Conservation (phyloP, 805 yeast genomes). For the Candida tammaniensis region DNA sequence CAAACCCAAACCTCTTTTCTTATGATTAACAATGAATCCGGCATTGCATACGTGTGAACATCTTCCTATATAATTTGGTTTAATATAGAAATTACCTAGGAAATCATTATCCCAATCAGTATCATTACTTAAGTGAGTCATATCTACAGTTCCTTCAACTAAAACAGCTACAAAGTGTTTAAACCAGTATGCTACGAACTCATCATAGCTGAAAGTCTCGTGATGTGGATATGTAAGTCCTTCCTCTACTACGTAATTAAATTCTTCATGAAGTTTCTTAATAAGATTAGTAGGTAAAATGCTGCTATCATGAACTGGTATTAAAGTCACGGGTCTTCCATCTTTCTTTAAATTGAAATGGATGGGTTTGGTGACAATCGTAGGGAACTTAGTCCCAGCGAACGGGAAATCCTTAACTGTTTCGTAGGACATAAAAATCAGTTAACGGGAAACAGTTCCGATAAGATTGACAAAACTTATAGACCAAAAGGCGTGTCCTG, state of each 20-base stretch:
- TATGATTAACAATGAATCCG: slow-evolving; percentile 70
- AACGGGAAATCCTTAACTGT: slow-evolving; percentile 27
- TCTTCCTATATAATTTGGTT: slow-evolving; percentile 84
- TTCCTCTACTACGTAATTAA: slow-evolving; percentile 63
- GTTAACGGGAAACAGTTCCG: background rate
- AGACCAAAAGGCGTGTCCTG: too few relatives aligned
- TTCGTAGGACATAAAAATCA: slow-evolving; percentile 6
- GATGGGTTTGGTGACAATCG: slow-evolving; percentile 31
- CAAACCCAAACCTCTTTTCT: slow-evolving; percentile 60
- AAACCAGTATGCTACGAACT: slow-evolving; percentile 67
- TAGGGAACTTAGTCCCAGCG: slow-evolving; percentile 25
- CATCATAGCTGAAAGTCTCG: slow-evolving; percentile 37
- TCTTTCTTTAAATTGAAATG: slow-evolving; percentile 42
- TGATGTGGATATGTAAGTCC: slow-evolving; percentile 77
- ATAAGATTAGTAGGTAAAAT: slow-evolving; percentile 53
- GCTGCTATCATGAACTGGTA: slow-evolving; percentile 50
- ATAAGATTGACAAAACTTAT: too few relatives aligned
- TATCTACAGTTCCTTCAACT: slow-evolving; percentile 34
- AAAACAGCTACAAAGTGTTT: slow-evolving; percentile 63
- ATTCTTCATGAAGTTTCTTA: slow-evolving; percentile 44
- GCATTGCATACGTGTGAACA: slow-evolving; percentile 87
- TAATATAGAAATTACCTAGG: slow-evolving; percentile 75
- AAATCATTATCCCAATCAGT: slow-evolving; percentile 45
- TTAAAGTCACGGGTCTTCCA: slow-evolving; percentile 48
- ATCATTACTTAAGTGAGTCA: slow-evolving; percentile 30